A percentile compares a stretch with the other conserved stretches of the same genome.
Evolutionary conservation across 495 filamentous ascomycete genomes (phyloP).

Genomic region (Tricharina praecox): DNA sequence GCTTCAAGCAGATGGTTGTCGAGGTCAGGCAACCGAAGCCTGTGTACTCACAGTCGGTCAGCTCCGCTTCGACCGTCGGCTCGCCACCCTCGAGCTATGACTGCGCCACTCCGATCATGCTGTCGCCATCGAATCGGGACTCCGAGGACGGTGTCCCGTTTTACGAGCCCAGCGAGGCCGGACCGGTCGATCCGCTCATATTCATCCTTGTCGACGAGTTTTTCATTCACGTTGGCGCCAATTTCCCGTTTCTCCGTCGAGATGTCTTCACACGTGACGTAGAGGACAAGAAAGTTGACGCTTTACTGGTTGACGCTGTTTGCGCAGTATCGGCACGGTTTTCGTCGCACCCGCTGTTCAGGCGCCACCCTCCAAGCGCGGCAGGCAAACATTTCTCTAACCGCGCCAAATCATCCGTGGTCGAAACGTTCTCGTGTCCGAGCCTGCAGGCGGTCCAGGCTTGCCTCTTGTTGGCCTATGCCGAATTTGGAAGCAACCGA

Average conservation of each 20-base stretch:
- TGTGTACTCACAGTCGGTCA: not conserved
- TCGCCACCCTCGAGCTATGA: not conserved
- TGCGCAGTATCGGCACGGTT: conserved; percentile 70
- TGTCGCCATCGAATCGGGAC: not conserved
- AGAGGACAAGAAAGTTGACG: conserved; percentile 60
- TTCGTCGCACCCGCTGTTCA: conserved; percentile 45
- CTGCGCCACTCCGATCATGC: not conserved
- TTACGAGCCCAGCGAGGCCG: conserved; percentile 53
- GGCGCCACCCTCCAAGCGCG: conserved; percentile 29
- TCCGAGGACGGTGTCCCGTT: conserved; percentile 48
- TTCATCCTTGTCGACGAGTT: conserved; percentile 59
- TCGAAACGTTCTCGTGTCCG: conserved; percentile 62
- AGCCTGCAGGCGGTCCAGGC: conserved; percentile 66
- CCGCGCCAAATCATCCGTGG: conserved; percentile 52
- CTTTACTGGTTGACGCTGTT: conserved; percentile 72
- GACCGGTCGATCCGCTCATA: conserved; percentile 53
- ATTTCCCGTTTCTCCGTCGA: conserved; percentile 60
- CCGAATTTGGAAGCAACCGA: conserved; percentile 68
- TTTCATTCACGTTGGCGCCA: conserved; percentile 61
- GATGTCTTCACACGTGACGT: conserved; percentile 52
- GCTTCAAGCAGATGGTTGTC: conserved; percentile 85
- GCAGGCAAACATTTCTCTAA: conserved; percentile 58
- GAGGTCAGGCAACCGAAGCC: conserved; percentile 39
- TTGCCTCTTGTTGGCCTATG: conserved; percentile 64
- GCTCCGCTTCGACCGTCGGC: not conserved